Evolutionary conservation across 352 stramenopile genomes (phyloP).

Genomic region (Pythium myriotylum): DNA sequence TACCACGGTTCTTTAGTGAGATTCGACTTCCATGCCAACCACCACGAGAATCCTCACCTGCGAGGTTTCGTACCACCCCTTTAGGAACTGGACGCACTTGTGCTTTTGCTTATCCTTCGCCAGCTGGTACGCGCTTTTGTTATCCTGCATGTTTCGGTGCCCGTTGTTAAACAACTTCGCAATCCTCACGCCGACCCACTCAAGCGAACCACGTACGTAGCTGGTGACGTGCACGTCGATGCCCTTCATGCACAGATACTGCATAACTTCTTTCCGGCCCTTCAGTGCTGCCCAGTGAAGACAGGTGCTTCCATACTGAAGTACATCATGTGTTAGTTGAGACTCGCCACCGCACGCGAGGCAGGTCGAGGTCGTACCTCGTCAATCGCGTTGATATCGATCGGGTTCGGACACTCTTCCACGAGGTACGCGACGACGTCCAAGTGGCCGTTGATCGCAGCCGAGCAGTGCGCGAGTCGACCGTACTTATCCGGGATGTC

Average conservation of each 20-base stretch:
- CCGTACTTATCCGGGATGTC: slow-evolving; percentile 86
- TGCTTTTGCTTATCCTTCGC: slow-evolving; percentile 90
- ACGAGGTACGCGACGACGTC: slow-evolving; percentile 84
- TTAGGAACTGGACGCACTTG: slow-evolving; percentile 85
- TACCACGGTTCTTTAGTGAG: slow-evolving; percentile 13
- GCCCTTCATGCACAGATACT: slow-evolving; percentile 88
- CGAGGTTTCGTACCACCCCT: slow-evolving; percentile 88
- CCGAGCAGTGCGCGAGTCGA: slow-evolving; percentile 77
- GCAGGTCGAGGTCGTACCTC: slow-evolving; percentile 43
- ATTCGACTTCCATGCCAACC: background rate
- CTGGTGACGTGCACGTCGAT: slow-evolving; percentile 90
- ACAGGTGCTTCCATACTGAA: slow-evolving; percentile 81
- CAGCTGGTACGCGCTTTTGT: slow-evolving; percentile 88
- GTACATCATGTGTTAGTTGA: too few relatives aligned
- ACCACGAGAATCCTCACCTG: slow-evolving; percentile 45
- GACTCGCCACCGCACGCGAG: too few relatives aligned
- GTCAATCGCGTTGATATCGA: slow-evolving; percentile 89
- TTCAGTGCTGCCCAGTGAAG: slow-evolving; percentile 86
- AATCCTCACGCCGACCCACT: too few relatives aligned
- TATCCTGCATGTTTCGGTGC: slow-evolving; percentile 50
- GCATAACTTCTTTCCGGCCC: slow-evolving; percentile 84
- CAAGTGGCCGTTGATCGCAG: slow-evolving; percentile 85
- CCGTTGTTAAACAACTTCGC: slow-evolving; percentile 1
- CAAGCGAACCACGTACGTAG: slow-evolving; percentile 56
- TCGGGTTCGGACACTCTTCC: slow-evolving; percentile 77